Conservation (phyloP, 2,329 filamentous ascomycete species). For the Aureobasidium sp. region DNA sequence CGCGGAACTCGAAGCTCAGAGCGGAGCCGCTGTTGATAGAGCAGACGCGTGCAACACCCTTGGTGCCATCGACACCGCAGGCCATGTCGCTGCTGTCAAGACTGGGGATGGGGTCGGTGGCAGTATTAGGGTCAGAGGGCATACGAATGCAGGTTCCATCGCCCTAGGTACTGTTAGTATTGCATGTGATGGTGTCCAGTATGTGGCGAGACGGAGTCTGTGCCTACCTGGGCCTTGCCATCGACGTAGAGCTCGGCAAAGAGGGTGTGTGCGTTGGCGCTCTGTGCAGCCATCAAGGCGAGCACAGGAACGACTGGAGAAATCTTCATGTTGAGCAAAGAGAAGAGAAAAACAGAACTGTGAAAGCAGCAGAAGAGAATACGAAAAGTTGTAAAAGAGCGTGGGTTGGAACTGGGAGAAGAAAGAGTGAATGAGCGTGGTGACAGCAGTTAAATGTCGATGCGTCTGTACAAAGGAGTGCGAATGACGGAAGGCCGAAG, state of each 20-base stretch:
- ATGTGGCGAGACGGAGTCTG: neutral
- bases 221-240: slow-evolving; percentile 39
- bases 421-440: neutral
- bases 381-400: neutral
- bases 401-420: neutral
- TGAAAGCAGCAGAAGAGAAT: neutral
- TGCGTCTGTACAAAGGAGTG: slow-evolving; percentile 8
- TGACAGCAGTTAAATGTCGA: slow-evolving; percentile 3
- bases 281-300: slow-evolving; percentile 16
- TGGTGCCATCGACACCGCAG: slow-evolving; percentile 42
- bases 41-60: slow-evolving; percentile 45
- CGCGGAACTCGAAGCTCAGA: slow-evolving; percentile 60
- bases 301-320: slow-evolving; percentile 11
- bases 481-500: neutral
- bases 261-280: slow-evolving; percentile 43
- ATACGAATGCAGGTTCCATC: slow-evolving; percentile 65
- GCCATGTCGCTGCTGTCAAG: slow-evolving; percentile 57
- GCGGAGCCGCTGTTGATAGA: slow-evolving; percentile 42
- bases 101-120: slow-evolving; percentile 51
- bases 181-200: neutral
- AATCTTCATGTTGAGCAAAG: slow-evolving; percentile 15
- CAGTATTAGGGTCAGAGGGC: slow-evolving; percentile 44
- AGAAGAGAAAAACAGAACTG: neutral
- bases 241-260: slow-evolving; percentile 58
- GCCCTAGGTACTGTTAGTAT: slow-evolving; percentile 38